Conservation (phyloP, 2,329 filamentous ascomycete species). For the Colletotrichum phormii region DNA sequence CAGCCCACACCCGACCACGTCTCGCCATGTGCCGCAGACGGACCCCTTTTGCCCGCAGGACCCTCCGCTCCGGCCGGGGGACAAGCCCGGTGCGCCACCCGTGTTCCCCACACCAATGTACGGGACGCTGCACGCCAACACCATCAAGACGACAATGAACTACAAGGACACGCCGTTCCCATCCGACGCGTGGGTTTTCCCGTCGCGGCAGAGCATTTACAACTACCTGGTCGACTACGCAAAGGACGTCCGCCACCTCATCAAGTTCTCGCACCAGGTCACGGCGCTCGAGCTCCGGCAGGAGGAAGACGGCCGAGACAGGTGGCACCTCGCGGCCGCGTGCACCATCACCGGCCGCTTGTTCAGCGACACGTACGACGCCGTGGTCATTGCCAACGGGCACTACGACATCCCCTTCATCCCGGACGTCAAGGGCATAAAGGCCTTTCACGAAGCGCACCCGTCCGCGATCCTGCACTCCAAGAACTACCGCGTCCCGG, state of each 20-base stretch:
- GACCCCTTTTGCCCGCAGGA: constrained; percentile 72
- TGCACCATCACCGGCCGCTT: constrained; percentile 58
- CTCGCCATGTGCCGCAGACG: constrained; percentile 74
- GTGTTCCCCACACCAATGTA: constrained; percentile 88
- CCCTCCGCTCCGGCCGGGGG: constrained; percentile 64
- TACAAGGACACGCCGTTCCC: constrained; percentile 79
- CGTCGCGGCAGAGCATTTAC: constrained; percentile 76
- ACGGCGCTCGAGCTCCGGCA: constrained; percentile 60
- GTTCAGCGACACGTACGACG: constrained; percentile 71
- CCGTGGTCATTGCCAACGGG: constrained; percentile 79
- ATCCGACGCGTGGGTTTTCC: constrained; percentile 76
- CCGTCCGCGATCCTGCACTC: constrained; percentile 77
- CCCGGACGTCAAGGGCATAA: constrained; percentile 71
- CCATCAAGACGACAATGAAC: constrained; percentile 83
- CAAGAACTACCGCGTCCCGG: constrained; percentile 80
- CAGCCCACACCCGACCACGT: constrained; percentile 61
- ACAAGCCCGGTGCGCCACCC: constrained; percentile 52
- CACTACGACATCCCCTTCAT: constrained; percentile 79
- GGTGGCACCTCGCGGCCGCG: constrained; percentile 72
- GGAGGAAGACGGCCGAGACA: constrained; percentile 48
- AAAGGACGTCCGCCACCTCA: constrained; percentile 71
- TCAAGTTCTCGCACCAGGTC: constrained; percentile 79
- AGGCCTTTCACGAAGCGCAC: constrained; percentile 68
- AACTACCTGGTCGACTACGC: constrained; percentile 81
- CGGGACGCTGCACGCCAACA: constrained; percentile 85